Conservation (phyloP, 371 early-diverging fungal species). For the Circinella minor region DNA sequence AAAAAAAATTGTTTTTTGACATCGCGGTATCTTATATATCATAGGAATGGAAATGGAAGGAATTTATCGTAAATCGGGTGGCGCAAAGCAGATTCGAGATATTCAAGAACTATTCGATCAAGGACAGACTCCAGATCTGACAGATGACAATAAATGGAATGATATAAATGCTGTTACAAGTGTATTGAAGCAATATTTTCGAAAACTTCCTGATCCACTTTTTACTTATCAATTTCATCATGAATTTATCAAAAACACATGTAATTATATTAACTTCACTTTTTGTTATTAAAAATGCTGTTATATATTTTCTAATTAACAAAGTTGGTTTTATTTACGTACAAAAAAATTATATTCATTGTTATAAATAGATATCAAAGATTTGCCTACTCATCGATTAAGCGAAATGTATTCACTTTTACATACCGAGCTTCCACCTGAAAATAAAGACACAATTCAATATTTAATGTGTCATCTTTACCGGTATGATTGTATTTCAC, state of each 20-base stretch:
- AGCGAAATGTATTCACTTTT: neutral
- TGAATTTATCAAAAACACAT: conserved; percentile 67
- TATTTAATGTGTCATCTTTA: conserved; percentile 22
- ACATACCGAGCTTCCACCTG: conserved; percentile 16
- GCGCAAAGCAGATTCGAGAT: conserved; percentile 69
- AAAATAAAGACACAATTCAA: conserved; percentile 20
- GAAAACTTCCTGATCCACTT: conserved; percentile 86
- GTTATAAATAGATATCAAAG: neutral
- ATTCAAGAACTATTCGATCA: conserved; percentile 51
- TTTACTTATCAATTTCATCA: conserved; percentile 76
- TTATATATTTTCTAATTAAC: too few species aligned
- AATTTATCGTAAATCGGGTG: conserved; percentile 86
- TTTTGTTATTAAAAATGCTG: too few species aligned
- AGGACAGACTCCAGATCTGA: conserved; percentile 44
- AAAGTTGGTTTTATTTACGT: too few species aligned
- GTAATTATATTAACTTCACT: conserved; percentile 21
- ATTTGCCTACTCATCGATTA: neutral
- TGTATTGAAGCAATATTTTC: conserved; percentile 87
- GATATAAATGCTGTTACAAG: conserved; percentile 77
- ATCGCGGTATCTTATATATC: too few species aligned
- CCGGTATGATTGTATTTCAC: conserved; percentile 7
- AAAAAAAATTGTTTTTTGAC: too few species aligned
- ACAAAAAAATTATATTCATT: neutral
- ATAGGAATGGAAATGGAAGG: conserved; percentile 58
- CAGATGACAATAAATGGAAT: conserved; percentile 44